Base-by-base conservation (phyloP, 805 yeast genomes). In the Lachancea fermentati region DNA sequence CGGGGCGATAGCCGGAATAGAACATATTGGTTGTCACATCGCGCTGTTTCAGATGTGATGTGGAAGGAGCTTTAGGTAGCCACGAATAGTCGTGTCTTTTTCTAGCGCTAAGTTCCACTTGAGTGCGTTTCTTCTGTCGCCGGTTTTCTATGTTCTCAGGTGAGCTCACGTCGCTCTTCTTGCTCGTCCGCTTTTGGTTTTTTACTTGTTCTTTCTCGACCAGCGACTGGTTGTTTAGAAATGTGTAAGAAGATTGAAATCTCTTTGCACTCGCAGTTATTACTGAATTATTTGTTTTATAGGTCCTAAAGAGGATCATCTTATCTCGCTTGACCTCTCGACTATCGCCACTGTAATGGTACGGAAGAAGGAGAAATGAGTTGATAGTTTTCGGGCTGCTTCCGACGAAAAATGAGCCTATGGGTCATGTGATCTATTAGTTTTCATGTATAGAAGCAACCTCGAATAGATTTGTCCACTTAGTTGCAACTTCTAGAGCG, bases 1-100 rank as follows among this genome's bases (percentile, higher is more conserved):
- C 37, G 4, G 64, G 63, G 36, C 64, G 57, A 32, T 59, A 59
- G 11, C 63, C 63, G 4, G 57, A 51, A 36, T 53, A 59, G 24
- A 60, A 43, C 29, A 53, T 45, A n/a, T 48, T 42, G 11, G 54
- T 46, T 22, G 43, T 45, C 19, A 59, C 44, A 14, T 57, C 59
- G 8, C 47, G 46, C 1, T 46, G 55, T 18, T 51, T 49, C 7
- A 58, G 33, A 39, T 54, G 47, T 11, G 42, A 43, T 9, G 60
- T 57, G 3, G 56, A 46, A 11, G 61, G 58, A 7, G 55, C 63
- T 36, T 54, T 45, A 24, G 65, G 65, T 16, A 60, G 31, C 48
- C 59, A 51, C 7, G 57, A 52, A 36, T 50, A 58, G 39, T 51
- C 58, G n/a, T 13, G 18, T 11, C 32, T 30, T 22, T 17, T 15